These are phyloP conservation scores for Epichloe baconii DNA, from an alignment of 2,329 filamentous ascomycete genomes.

Conservation along the genomic window DNA sequence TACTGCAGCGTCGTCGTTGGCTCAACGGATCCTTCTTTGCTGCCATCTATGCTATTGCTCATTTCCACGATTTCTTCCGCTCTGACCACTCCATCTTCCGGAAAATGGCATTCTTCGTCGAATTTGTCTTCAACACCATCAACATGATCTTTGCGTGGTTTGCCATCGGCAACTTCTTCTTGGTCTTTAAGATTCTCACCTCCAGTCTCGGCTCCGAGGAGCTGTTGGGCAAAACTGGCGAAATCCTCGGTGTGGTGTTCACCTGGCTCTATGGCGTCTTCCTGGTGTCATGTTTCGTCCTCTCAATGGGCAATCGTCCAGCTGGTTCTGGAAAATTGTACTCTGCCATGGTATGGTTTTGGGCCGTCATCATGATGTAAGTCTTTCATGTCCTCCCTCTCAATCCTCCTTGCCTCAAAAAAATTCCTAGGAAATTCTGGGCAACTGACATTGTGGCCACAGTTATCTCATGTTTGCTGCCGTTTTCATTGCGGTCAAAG, in stretches of 20 bases:
- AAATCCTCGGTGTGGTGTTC: conserved; percentile 76
- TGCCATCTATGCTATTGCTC: conserved; percentile 83
- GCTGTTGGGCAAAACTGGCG: conserved; percentile 64
- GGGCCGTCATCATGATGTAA: conserved; percentile 86
- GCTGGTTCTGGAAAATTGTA: conserved; percentile 90
- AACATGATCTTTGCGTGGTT: conserved; percentile 99
- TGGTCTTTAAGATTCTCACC: conserved; percentile 95
- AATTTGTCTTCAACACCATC: conserved; percentile 87
- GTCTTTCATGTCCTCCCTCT: conserved; percentile 19
- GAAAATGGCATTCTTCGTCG: conserved; percentile 80
- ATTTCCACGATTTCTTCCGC: conserved; percentile 93
- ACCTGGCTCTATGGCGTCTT: conserved; percentile 93
- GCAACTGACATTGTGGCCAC: neutral
- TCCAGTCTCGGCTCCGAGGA: conserved; percentile 59
- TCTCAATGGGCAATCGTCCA: conserved; percentile 87
- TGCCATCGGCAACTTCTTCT: conserved; percentile 95
- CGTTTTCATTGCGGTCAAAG: conserved; percentile 81
- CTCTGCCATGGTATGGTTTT: conserved; percentile 97
- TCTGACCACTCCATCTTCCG: conserved; percentile 79
- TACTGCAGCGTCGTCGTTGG: conserved; percentile 92
- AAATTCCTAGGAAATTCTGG: neutral
- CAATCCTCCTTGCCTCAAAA: neutral
- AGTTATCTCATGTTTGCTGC: conserved; percentile 90
- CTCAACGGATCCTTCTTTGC: conserved; percentile 98
- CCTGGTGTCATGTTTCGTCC: conserved; percentile 85